Evolutionary conservation across 176 grass and related monocot genomes (phyloP), one percentile per base, ranked within the genome.

Genomic region (Cenchrus americanus): DNA sequence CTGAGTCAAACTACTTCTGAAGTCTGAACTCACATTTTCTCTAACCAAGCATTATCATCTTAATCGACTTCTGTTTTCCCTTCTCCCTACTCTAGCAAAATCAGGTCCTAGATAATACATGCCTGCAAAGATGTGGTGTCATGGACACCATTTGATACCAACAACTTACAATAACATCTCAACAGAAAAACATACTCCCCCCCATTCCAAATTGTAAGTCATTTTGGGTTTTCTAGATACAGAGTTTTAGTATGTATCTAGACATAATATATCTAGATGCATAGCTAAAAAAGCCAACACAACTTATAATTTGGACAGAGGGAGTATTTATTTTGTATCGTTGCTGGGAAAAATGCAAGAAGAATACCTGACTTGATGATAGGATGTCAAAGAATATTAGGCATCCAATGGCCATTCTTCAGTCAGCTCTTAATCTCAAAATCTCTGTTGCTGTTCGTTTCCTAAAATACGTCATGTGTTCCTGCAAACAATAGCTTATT

Each of bases 381-480:
- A 80, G 69, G 69, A 85, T 48, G 32, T 18, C 70, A 30, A 71
- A 24, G 43, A 46, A 62, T 73, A 48, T 89, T 89, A 32, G 55
- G 5, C 77, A 85, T 37, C 32, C 71, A 74, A 70, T 0, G 5
- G 1, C 6, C 18, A 6, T 60, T 82, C 69, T 84, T 95, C 62
- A 96, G 8, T 95, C 91, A 73, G 89, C 96, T 92, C 87, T 92
- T 84, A 87, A 71, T 80, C 80, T 86, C 73, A 92, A 58, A 78
- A 98, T 98, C 85, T 95, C 96, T 52, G 87, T 98, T 82, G 80
- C 80, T 82, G 91, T 95, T 70, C 91, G 86, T 82, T 62, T 90
- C 59, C 96, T 95, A 59, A 97, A 95, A 74, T 98, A 95, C 48
- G 80, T 69, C 96, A 95, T 98, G 41, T 98, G 10, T 80, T 85